These are phyloP conservation scores for Umbelopsis sp. DNA, from an alignment of 192 early-diverging fungal genomes.

Conservation along the genomic window DNA sequence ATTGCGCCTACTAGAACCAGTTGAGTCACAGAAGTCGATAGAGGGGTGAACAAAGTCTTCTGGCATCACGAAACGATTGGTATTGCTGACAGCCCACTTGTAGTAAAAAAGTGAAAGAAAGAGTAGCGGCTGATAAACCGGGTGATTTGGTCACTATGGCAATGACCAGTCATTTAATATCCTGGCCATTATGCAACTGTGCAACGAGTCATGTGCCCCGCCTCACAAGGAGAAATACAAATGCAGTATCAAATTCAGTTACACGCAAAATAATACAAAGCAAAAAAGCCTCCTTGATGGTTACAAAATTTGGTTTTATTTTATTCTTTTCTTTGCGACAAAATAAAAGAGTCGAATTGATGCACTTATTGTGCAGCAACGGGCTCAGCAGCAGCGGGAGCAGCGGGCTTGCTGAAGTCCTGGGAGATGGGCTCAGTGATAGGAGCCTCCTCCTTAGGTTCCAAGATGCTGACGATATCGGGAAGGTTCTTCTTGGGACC, in stretches of 20 bases:
- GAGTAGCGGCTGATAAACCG: conserved; percentile 16
- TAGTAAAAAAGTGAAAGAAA: neutral
- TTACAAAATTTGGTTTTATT: conserved; percentile 17
- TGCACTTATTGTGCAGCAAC: conserved; percentile 26
- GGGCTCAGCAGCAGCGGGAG: conserved; percentile 26
- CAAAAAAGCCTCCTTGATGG: conserved; percentile 13
- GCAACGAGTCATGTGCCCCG: conserved; percentile 7
- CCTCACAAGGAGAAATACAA: neutral
- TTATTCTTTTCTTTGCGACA: conserved; percentile 20
- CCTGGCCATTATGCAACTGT: neutral
- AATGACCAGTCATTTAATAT: conserved; percentile 12
- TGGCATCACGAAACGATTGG: neutral
- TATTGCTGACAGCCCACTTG: neutral
- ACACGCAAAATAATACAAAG: neutral
- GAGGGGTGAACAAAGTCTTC: conserved; percentile 10
- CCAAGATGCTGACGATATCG: conserved; percentile 92
- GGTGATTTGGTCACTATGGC: conserved; percentile 3
- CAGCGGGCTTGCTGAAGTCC: conserved; percentile 46
- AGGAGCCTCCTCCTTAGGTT: conserved; percentile 85
- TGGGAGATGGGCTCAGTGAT: conserved; percentile 73
- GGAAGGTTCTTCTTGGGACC: conserved; percentile 97
- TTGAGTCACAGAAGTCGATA: conserved; percentile 10
- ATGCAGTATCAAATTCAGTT: neutral
- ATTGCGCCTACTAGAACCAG: neutral
- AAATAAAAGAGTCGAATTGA: conserved; percentile 4